Conservation (phyloP, 2,329 filamentous ascomycete genomes). For the Pseudogymnoascus sp. region DNA sequence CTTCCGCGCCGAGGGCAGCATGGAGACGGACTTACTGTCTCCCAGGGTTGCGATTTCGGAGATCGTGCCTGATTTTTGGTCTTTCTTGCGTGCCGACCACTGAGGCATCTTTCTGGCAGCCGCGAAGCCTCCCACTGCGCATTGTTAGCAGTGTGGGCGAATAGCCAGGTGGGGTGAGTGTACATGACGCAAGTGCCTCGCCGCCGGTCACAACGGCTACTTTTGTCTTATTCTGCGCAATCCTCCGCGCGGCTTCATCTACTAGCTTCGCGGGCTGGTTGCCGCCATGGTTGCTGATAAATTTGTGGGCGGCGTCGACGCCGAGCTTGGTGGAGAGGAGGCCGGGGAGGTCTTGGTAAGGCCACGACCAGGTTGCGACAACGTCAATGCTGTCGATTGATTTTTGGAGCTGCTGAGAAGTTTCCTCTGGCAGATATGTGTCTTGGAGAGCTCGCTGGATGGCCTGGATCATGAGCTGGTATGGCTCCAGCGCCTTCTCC, state of each 20-base stretch:
- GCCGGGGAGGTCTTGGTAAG: constrained; percentile 49
- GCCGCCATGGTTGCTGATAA: constrained; percentile 51
- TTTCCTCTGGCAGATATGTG: constrained; percentile 28
- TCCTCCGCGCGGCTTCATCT: constrained; percentile 53
- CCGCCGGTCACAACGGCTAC: constrained; percentile 54
- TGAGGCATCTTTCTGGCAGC: constrained; percentile 46
- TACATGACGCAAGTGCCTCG: constrained; percentile 54
- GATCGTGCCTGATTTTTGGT: constrained; percentile 40
- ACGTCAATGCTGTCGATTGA: constrained; percentile 50
- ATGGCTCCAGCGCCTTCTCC: constrained; percentile 49
- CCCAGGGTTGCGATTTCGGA: constrained; percentile 39
- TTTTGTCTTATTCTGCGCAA: constrained; percentile 43
- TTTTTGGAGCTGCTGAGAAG: constrained; percentile 30
- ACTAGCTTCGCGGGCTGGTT: constrained; percentile 53
- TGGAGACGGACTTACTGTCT: constrained; percentile 28
- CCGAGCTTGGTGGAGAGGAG: constrained; percentile 42
- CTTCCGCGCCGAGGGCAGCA: constrained; percentile 8
- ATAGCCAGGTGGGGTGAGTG: constrained; percentile 15
- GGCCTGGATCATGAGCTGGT: constrained; percentile 49
- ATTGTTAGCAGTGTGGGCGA: constrained; percentile 25
- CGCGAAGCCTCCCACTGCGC: constrained; percentile 42
- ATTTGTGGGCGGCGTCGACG: constrained; percentile 38
- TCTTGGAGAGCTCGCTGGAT: constrained; percentile 45
- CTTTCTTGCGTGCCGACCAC: constrained; percentile 45
- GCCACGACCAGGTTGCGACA: constrained; percentile 59